Evolutionary conservation across 108 stramenopile species (phyloP), one percentile per base, ranked within the genome.

Genomic region (Skeletonema marinoi): DNA sequence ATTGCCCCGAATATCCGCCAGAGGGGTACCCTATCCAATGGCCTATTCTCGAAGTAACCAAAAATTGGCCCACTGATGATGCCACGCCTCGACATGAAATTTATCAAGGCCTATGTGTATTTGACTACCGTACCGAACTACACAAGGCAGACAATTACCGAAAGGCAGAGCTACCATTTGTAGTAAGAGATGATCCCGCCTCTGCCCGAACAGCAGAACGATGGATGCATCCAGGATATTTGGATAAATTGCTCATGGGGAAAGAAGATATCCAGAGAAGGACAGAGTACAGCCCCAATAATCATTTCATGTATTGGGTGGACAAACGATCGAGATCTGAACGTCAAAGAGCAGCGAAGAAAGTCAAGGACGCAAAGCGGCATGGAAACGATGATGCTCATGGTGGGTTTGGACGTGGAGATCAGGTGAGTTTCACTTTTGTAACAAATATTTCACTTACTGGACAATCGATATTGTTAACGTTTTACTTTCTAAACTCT

Each of bases 291-390:
- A 85, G 84, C 19, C 78, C 68, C 1, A 84, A 89, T 75, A 98
- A 98, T 78, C 98, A 98, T 69, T 97, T 98, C 86, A 97, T 99
- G 98, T 99, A 96, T 73, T 98, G 89, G 89, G 81, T 84, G 60
- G 82, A 78, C 14, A 77, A 56, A 56, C 74, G 79, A 29, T 48
- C 75, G 16, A 84, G 58, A 48, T 36, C 85, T 73, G 68, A 73
- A 25, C 71, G 75, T 7, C 65, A 30, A 32, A 62, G 31, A 44
- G 78, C 81, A 13, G 42, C 35, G 16, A 82, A 68, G 56, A 65
- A 41, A 65, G 70, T 77, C 16, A 62, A 50, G 6, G 59, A 74
- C 4, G 16, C 38, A 32, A 69, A 70, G 44, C 25, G 71, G 41
- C 14, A 77, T 32, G 88, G 66, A 30, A 46, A 76, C 61, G 69